Percentiles rank a stretch among this genome's conserved stretches.
Conservation (phyloP, 1,284 basidiomycete species). For the Cutaneotrichosporon cutaneum region DNA sequence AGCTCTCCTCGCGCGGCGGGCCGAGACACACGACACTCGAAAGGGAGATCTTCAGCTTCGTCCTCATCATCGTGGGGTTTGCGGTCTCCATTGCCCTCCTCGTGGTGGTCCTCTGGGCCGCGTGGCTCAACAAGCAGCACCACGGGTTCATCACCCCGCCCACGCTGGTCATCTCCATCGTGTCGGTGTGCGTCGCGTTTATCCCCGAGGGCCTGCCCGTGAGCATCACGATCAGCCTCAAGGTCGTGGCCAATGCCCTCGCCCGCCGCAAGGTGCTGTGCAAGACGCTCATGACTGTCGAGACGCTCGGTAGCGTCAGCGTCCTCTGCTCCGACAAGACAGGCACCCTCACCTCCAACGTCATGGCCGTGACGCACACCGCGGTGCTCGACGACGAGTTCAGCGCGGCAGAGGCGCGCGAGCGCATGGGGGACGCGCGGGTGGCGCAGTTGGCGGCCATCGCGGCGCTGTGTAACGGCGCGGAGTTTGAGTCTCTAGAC, state of each 20-base stretch:
- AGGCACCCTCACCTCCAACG: slow-evolving; percentile 57
- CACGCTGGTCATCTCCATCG: slow-evolving; percentile 61
- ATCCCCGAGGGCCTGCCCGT: slow-evolving; percentile 61
- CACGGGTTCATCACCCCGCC: slow-evolving; percentile 62
- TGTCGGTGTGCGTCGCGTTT: slow-evolving; percentile 64
- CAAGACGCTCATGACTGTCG: slow-evolving; percentile 63
- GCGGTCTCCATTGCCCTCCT: slow-evolving; percentile 57
- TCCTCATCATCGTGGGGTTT: slow-evolving; percentile 55
- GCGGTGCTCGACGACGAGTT: slow-evolving; percentile 55
- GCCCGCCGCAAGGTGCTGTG: slow-evolving; percentile 62
- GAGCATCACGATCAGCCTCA: slow-evolving; percentile 54
- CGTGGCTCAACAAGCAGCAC: slow-evolving; percentile 56
- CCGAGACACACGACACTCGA: slow-evolving; percentile 52
- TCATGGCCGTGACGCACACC: slow-evolving; percentile 55
- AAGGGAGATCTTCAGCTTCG: slow-evolving; percentile 54
- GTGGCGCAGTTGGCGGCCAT: slow-evolving; percentile 55
- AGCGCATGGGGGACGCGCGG: slow-evolving; percentile 21
- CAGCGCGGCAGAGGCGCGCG: slow-evolving; percentile 38
- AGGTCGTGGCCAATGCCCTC: slow-evolving; percentile 58
- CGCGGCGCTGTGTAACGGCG: slow-evolving; percentile 64
- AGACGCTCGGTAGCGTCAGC: slow-evolving; percentile 61
- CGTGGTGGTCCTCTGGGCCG: slow-evolving; percentile 61
- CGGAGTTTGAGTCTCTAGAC: slow-evolving; percentile 58
- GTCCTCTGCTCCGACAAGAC: slow-evolving; percentile 64
- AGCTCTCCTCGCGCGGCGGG: slow-evolving; percentile 59